Percentiles rank a stretch among this genome's conserved stretches.
Conservation (phyloP, 192 early-diverging fungal genomes). For the Lobosporangium transversale region DNA sequence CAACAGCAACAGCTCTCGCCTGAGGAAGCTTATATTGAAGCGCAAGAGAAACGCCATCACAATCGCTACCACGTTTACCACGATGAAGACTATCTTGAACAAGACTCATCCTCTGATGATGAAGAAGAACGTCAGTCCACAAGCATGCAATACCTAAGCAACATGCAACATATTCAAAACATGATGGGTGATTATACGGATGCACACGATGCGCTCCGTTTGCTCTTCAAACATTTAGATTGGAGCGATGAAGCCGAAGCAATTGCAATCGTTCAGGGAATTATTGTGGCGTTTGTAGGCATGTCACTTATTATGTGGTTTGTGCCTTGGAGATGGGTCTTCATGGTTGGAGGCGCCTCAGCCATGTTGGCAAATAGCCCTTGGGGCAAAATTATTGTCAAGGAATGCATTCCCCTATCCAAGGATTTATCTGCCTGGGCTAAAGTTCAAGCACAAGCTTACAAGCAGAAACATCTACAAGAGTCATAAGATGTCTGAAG, state of each 20-base stretch:
- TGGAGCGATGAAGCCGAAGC: slow-evolving; percentile 62
- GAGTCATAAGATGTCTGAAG: not conserved
- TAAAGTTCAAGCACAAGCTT: slow-evolving; percentile 16
- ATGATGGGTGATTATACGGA: slow-evolving; percentile 73
- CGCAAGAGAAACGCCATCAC: slow-evolving; percentile 34
- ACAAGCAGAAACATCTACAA: slow-evolving; percentile 11
- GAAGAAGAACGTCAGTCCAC: slow-evolving; percentile 25
- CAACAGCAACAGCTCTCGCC: slow-evolving; percentile 3
- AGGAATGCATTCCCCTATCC: slow-evolving; percentile 21
- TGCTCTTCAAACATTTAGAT: slow-evolving; percentile 58
- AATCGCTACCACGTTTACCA: slow-evolving; percentile 38
- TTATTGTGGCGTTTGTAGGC: slow-evolving; percentile 42
- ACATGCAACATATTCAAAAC: slow-evolving; percentile 81
- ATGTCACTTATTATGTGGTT: slow-evolving; percentile 56
- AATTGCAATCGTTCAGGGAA: slow-evolving; percentile 54
- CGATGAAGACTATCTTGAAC: slow-evolving; percentile 48
- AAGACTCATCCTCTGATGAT: slow-evolving; percentile 17
- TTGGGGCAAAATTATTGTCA: slow-evolving; percentile 53
- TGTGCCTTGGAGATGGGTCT: slow-evolving; percentile 59
- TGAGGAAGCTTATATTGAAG: slow-evolving; percentile 26
- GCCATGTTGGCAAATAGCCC: slow-evolving; percentile 72
- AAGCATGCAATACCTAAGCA: slow-evolving; percentile 71
- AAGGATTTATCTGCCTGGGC: slow-evolving; percentile 36
- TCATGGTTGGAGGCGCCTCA: slow-evolving; percentile 62
- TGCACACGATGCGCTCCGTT: slow-evolving; percentile 57